Evolutionary conservation across 2,329 filamentous ascomycete genomes (phyloP).

Genomic region (Fusarium sp.): DNA sequence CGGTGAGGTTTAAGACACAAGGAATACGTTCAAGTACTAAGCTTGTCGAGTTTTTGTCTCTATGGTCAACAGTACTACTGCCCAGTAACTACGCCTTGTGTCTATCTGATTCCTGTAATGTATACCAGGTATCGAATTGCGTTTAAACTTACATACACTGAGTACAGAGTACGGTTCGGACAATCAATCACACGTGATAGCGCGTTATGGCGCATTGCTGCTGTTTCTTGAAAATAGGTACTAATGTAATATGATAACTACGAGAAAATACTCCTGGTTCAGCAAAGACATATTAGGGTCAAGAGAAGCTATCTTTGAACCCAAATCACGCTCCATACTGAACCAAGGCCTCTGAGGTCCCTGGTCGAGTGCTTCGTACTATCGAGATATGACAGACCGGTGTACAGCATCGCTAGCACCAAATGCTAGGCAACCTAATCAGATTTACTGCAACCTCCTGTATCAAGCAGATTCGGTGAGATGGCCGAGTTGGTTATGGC

Average conservation of each 20-base stretch:
- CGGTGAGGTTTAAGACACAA: not conserved
- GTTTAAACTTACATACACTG: not conserved
- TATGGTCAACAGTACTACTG: not conserved
- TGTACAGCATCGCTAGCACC: not conserved
- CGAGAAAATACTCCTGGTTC: too few relatives aligned
- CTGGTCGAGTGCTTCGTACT: not conserved
- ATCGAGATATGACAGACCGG: not conserved
- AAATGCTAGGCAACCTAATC: accelerated
- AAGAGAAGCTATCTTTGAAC: not conserved
- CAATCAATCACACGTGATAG: not conserved
- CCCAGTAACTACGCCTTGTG: not conserved
- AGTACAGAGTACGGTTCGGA: too few relatives aligned
- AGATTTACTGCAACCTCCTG: accelerated
- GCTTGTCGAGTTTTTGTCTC: not conserved
- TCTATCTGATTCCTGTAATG: not conserved
- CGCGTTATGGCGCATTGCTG: not conserved
- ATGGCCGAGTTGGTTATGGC: constrained; percentile 51
- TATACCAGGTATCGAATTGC: not conserved
- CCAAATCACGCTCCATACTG: not conserved
- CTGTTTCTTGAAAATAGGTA: not conserved
- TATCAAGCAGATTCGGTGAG: constrained; percentile 37
- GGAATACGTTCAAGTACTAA: not conserved
- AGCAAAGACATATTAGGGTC: not conserved
- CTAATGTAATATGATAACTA: not conserved
- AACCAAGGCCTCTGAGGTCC: not conserved